Evolutionary conservation across 1,284 basidiomycete genomes (phyloP).

Genomic region (Phellinidium pouzarii): DNA sequence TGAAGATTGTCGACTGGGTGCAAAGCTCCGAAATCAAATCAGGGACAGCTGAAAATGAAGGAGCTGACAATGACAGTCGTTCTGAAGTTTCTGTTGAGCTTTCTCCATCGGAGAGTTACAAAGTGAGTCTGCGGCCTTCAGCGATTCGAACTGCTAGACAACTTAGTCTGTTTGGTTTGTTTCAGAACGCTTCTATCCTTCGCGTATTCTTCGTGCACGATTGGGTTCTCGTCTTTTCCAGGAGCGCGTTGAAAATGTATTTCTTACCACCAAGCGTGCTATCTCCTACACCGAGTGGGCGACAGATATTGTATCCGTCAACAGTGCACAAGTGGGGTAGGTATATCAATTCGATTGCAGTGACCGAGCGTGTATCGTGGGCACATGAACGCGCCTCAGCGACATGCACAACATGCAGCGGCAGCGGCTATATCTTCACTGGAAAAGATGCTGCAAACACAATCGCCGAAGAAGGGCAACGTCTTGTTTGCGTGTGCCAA

Average conservation of each 20-base stretch:
- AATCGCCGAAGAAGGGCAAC: not conserved
- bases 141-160: not conserved
- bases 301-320: constrained; percentile 33
- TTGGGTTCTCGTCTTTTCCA: constrained; percentile 36
- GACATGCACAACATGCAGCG: constrained; percentile 3
- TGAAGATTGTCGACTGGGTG: constrained; percentile 16
- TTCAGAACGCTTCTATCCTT: constrained; percentile 12
- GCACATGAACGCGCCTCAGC: constrained; percentile 9
- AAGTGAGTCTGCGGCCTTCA: constrained; percentile 1
- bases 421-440: not conserved
- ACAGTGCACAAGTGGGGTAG: constrained; percentile 45
- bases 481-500: constrained; percentile 9
- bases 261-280: constrained; percentile 24
- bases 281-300: not conserved
- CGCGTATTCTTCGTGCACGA: constrained; percentile 31
- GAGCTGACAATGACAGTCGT: not conserved
- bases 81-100: constrained; percentile 7
- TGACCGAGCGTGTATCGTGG: constrained; percentile 25
- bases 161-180: not conserved
- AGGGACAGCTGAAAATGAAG: not conserved
- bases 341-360: constrained; percentile 44
- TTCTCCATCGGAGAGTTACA: not conserved
- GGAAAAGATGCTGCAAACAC: not conserved
- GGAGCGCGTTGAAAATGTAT: constrained; percentile 36
- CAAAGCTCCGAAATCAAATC: not conserved